Evolutionary conservation across 2,329 filamentous ascomycete genomes (phyloP), one percentile per base, ranked within the genome.

Genomic region (Pseudogymnoascus sp.): DNA sequence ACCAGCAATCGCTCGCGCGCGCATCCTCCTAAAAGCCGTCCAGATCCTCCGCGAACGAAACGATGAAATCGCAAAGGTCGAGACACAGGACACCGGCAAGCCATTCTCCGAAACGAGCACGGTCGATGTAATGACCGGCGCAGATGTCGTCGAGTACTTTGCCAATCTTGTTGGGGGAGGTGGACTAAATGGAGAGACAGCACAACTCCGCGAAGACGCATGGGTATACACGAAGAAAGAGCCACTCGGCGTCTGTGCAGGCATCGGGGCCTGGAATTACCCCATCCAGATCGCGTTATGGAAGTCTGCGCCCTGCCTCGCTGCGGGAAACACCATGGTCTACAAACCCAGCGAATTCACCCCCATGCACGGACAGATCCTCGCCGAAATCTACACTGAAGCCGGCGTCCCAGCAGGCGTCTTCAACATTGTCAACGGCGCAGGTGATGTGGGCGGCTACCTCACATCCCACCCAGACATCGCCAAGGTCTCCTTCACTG

Each of bases 191-290:
- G 91, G 91, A 64, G 90, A 93, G 75, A 89, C 89, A 19, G 87
- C 87, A 59, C 85, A 87, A 63, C 79, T 96, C 43, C 82, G 91
- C 40, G 81, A 86, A 60, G 87, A 91, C 68, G 90, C 91, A 3
- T 92, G 88, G 84, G 85, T 95, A 38, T 91, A 93, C 75, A 93
- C 89, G 10, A 88, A 85, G 71, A 93, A 95, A 74, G 89, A 90
- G 69, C 83, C 91, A 4, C 78, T 96, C 16, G 91, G 91, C 26
- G 90, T 95, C 12, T 96, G 91, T 73, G 91, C 84, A 12, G 91
- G 90, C 63, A 96, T 96, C 68, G 91, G 91, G 62, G 91, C 91
- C 12, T 96, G 91, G 91, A 96, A 96, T 76, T 96, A 96, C 73
- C 91, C 91, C 11, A 89, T 96, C 67, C 91, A 96, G 75, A 96